Conservation (phyloP, 1,284 basidiomycete genomes). For the Porphyrellus sp. region DNA sequence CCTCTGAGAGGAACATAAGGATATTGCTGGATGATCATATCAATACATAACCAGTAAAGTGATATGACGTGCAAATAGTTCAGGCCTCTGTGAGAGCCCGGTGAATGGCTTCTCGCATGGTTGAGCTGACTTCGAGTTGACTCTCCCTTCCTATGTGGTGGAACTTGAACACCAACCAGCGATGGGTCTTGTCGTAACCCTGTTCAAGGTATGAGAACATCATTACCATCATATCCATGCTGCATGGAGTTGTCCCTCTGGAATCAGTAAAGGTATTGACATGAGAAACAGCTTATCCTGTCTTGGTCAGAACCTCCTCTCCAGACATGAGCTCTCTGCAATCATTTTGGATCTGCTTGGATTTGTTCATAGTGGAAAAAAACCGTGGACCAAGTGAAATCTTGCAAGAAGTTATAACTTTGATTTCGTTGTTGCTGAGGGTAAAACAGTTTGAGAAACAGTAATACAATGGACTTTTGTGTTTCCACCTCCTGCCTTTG, state of each 20-base stretch:
- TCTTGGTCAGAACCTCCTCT: conserved; percentile 75
- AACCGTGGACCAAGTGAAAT: conserved; percentile 70
- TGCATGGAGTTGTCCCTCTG: conserved; percentile 32
- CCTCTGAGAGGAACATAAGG: conserved; percentile 73
- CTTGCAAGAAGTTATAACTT: conserved; percentile 75
- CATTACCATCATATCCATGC: conserved; percentile 83
- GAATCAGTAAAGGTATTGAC: neutral
- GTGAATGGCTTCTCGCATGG: conserved; percentile 71
- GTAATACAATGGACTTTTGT: conserved; percentile 69
- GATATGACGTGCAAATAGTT: conserved; percentile 53
- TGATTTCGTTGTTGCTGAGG: conserved; percentile 68
- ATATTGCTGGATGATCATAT: conserved; percentile 57
- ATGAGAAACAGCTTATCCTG: conserved; percentile 56
- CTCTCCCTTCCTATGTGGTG: conserved; percentile 75
- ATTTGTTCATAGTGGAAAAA: conserved; percentile 86
- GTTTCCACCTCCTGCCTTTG: conserved; percentile 63
- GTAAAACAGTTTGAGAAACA: conserved; percentile 88
- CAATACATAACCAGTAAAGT: neutral
- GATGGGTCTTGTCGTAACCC: conserved; percentile 85
- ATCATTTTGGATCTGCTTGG: conserved; percentile 78
- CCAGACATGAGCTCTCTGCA: conserved; percentile 87
- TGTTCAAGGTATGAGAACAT: conserved; percentile 84
- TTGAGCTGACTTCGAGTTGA: conserved; percentile 73
- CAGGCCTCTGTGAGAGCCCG: conserved; percentile 73
- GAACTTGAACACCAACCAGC: conserved; percentile 87